Conservation (phyloP, 768 basidiomycete genomes). For the Xerocomellus chrysenteron region DNA sequence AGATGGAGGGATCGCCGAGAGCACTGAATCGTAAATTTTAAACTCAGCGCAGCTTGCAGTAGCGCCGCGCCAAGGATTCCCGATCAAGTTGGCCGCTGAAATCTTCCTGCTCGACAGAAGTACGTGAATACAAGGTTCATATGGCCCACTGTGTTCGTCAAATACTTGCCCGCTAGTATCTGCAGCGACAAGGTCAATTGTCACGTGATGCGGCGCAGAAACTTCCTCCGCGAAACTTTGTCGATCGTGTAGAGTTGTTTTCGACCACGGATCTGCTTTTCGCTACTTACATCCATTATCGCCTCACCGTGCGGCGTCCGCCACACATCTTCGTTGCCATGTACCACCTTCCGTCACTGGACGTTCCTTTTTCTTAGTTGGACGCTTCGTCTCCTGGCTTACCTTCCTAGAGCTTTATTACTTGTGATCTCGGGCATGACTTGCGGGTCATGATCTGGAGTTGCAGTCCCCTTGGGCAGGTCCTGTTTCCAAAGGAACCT, state of each 20-base stretch:
- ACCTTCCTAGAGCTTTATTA: constrained; percentile 17
- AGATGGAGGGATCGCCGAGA: constrained; percentile 1
- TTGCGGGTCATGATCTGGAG: constrained; percentile 27
- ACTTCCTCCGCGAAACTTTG: constrained; percentile 7
- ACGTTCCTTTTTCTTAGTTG: constrained; percentile 25
- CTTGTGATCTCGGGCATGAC: constrained; percentile 16
- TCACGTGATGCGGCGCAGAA: neutral
- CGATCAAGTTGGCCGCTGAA: constrained; percentile 15
- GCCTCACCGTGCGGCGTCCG: constrained; percentile 23
- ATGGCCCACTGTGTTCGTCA: neutral
- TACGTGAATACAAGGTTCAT: neutral
- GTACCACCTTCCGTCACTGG: constrained; percentile 17
- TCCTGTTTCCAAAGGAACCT: constrained; percentile 28
- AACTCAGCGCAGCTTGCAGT: constrained; percentile 12
- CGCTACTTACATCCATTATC: constrained; percentile 8
- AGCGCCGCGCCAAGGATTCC: constrained; percentile 20
- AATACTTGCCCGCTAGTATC: neutral
- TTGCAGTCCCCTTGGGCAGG: constrained; percentile 12
- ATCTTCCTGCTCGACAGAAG: neutral
- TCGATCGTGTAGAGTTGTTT: constrained; percentile 3
- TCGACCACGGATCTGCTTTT: constrained; percentile 17
- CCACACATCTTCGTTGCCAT: constrained; percentile 27
- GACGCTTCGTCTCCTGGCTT: constrained; percentile 14
- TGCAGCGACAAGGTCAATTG: neutral
- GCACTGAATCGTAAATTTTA: constrained; percentile 20